Conservation (phyloP, 805 yeast genomes). For the Martiniozyma abietophila region DNA sequence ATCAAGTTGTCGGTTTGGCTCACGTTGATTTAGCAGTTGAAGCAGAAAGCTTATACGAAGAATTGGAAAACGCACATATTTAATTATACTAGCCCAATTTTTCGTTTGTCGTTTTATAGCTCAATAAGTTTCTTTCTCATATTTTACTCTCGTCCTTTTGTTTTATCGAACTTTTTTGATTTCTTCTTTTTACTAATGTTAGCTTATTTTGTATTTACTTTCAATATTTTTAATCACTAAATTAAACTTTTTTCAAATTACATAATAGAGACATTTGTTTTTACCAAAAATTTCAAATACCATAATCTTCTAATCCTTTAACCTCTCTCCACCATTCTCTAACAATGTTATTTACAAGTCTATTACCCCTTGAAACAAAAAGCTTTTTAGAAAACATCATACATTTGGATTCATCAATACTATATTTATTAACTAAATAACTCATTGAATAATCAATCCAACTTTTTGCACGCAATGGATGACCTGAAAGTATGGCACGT, state of each 20-base stretch:
- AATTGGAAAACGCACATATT: conserved; percentile 29
- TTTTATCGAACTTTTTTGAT: conserved; percentile 1
- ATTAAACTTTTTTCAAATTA: no score
- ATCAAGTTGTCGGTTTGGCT: conserved; percentile 48
- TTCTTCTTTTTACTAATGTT: conserved; percentile 2
- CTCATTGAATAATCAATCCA: conserved; percentile 31
- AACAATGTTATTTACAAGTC: conserved; percentile 47
- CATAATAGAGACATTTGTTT: background rate
- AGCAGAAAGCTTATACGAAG: conserved; percentile 44
- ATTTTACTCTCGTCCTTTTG: background rate
- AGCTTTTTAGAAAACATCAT: conserved; percentile 46
- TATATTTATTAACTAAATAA: conserved; percentile 17
- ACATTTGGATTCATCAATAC: conserved; percentile 19
- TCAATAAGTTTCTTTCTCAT: background rate
- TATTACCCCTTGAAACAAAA: conserved; percentile 54
- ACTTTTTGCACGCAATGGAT: conserved; percentile 4
- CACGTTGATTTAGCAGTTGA: conserved; percentile 51
- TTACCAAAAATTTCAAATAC: conserved; percentile 6
- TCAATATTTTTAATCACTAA: conserved; percentile 4
- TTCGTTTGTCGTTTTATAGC: no score
- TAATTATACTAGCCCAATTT: no score
- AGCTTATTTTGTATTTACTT: background rate
- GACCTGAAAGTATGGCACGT: conserved; percentile 13
- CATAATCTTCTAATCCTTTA: conserved; percentile 44
- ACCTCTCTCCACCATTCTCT: conserved; percentile 57